These are phyloP conservation scores for Excoecaria agallocha DNA, from an alignment of 345 rosid species.

Conservation along the genomic window DNA sequence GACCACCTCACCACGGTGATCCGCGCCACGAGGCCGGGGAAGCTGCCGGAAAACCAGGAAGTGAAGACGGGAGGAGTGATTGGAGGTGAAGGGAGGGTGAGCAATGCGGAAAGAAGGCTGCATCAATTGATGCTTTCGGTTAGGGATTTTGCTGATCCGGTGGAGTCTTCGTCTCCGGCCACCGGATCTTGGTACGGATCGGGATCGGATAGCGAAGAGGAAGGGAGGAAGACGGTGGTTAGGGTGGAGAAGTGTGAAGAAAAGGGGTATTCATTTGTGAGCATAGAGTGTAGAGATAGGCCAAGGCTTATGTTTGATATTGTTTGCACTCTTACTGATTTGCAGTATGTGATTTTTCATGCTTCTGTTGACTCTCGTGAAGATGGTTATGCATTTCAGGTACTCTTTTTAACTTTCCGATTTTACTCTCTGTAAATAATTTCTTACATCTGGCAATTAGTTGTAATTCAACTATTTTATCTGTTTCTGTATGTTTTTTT, in stretches of 20 bases:
- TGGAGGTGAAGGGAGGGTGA: constrained; percentile 41
- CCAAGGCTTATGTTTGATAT: constrained; percentile 76
- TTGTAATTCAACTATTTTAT: too few species aligned
- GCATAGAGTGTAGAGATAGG: constrained; percentile 58
- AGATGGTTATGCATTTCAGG: constrained; percentile 65
- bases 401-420: constrained; percentile 1
- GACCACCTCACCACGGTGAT: constrained; percentile 58
- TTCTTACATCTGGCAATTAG: too few species aligned
- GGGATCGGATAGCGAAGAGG: constrained; percentile 20
- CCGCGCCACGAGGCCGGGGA: constrained; percentile 31
- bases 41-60: constrained; percentile 34
- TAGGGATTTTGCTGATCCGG: constrained; percentile 54
- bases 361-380: constrained; percentile 49
- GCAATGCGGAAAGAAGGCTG: constrained; percentile 59
- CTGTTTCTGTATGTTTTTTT: not conserved
- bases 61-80: constrained; percentile 38
- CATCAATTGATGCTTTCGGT: constrained; percentile 69
- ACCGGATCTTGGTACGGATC: not conserved
- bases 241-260: constrained; percentile 59
- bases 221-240: constrained; percentile 35
- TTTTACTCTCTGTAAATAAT: not conserved
- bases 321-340: constrained; percentile 65
- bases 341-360: constrained; percentile 81
- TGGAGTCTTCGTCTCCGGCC: not conserved
- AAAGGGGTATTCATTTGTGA: constrained; percentile 64